Percentiles rank a stretch among this genome's conserved stretches.
phyloP scores from a whole-genome alignment of 169 alveolate species.

The Neospora caninum region DNA sequence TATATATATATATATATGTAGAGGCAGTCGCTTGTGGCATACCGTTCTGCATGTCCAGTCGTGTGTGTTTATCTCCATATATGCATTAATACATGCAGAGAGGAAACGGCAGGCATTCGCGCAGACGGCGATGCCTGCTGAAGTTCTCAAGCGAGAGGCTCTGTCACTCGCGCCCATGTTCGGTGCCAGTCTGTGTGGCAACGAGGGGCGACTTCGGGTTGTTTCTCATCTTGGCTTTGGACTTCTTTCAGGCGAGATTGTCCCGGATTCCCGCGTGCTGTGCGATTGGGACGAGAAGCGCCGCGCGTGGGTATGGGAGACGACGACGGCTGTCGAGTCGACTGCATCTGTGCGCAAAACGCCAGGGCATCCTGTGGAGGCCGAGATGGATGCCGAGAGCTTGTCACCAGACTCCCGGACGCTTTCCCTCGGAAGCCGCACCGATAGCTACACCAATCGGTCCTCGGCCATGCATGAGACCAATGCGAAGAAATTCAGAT shows the following conservation, averaged over 20 bases:
- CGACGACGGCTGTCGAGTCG: slow-evolving; percentile 43
- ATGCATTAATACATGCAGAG: background rate
- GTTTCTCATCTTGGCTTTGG: background rate
- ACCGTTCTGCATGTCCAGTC: too few relatives aligned
- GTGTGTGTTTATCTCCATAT: background rate
- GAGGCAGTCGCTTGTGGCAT: background rate
- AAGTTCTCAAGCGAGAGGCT: too few relatives aligned
- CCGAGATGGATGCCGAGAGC: slow-evolving; percentile 27
- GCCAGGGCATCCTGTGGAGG: slow-evolving; percentile 16
- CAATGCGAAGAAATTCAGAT: slow-evolving; percentile 53
- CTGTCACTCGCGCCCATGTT: too few relatives aligned
- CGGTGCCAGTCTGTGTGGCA: too few relatives aligned
- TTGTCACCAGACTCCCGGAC: slow-evolving; percentile 29
- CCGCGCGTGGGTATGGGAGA: slow-evolving; percentile 40
- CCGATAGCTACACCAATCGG: slow-evolving; percentile 52
- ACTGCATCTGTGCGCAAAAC: slow-evolving; percentile 3
- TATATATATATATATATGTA: background rate
- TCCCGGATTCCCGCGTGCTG: background rate
- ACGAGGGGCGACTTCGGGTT: too few relatives aligned
- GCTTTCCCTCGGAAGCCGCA: slow-evolving; percentile 54
- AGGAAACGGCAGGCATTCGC: background rate
- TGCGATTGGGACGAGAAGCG: slow-evolving; percentile 42
- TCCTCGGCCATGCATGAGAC: slow-evolving; percentile 64
- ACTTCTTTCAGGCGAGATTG: background rate
- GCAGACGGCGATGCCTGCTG: too few relatives aligned